Base-by-base conservation (phyloP, 78 protist species). In the Dictyostelium capitatum region DNA sequence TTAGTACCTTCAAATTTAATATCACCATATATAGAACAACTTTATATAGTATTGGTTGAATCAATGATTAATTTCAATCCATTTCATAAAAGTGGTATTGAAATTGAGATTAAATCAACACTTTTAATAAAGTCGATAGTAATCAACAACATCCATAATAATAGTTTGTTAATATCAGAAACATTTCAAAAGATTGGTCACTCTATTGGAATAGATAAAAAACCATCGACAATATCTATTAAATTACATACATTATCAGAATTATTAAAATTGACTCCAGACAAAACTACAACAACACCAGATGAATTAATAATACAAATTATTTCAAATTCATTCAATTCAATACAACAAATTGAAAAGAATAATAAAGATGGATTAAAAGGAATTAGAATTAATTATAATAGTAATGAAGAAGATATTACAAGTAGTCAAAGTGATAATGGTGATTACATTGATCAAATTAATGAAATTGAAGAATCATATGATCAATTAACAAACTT, bases 381-480 rank as follows among this genome's bases (percentile, higher is more conserved):
- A 32, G 70, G 70, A 25, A 62, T 62, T 25, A 62, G 23, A 62
- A 37, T 62, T 1, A 25, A 23, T 25, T 62, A 25, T 23, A 32
- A 62, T 62, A 62, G 28, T 62, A 62, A 62, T 25, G 70, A 23
- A 11, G 70, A 62, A 25, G 70, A 62, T 25, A 4, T 23, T 25
- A 25, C 70, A 23, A 62, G 70, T 25, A 32, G 69, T 59, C 37
- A 30, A 10, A 59, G 70, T 62, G 80, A 57, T 25, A 48, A 64
- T 25, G 80, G 79, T 25, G 37, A 74, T 25, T 74, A 57, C 23
- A 57, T 62, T 17, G 28, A 62, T 62, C 70, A 62, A 62, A 62
- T 62, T 25, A 32, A 62, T 11, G 8, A 62, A 11, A 62, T 62
- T 25, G 70, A 62, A 62, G 70, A 62, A 25, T 30, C 43, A 11